phyloP scores from a whole-genome alignment of 192 early-diverging fungal genomes.

The Entomortierella lignicola region DNA sequence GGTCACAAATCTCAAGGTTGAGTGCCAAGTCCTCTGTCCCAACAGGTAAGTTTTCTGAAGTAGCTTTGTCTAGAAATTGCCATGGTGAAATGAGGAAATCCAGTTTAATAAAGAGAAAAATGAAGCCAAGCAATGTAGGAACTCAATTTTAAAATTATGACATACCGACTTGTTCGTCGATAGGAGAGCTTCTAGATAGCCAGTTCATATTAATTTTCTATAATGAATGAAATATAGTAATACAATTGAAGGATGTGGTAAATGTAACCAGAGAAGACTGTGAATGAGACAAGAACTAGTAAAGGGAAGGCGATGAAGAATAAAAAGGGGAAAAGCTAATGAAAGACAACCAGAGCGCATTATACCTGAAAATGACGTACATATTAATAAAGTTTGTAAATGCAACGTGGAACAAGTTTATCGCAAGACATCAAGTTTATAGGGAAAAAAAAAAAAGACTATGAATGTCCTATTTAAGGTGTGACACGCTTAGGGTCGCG shows the following conservation, averaged over 20 bases:
- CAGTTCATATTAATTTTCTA: slow-evolving; percentile 18
- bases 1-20: slow-evolving; percentile 93
- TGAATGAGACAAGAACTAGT: too few relatives aligned
- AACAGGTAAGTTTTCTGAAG: slow-evolving; percentile 88
- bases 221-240: not conserved
- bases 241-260: too few relatives aligned
- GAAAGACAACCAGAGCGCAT: too few relatives aligned
- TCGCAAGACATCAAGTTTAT: too few relatives aligned
- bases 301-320: too few relatives aligned
- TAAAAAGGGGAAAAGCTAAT: too few relatives aligned
- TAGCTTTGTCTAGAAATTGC: slow-evolving; percentile 75
- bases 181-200: slow-evolving; percentile 36
- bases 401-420: too few relatives aligned
- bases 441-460: too few relatives aligned
- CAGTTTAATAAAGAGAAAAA: not conserved
- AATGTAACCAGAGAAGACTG: not conserved
- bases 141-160: not conserved
- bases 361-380: too few relatives aligned
- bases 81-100: not conserved
- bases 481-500: slow-evolving; percentile 94
- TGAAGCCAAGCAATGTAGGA: not conserved
- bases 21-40: slow-evolving; percentile 86
- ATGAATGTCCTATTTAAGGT: slow-evolving; percentile 67
- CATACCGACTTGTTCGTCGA: slow-evolving; percentile 60
- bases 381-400: too few relatives aligned